Evolutionary conservation across 1,139 yeast species (phyloP).

Genomic region (Hanseniaspora uvarum): DNA sequence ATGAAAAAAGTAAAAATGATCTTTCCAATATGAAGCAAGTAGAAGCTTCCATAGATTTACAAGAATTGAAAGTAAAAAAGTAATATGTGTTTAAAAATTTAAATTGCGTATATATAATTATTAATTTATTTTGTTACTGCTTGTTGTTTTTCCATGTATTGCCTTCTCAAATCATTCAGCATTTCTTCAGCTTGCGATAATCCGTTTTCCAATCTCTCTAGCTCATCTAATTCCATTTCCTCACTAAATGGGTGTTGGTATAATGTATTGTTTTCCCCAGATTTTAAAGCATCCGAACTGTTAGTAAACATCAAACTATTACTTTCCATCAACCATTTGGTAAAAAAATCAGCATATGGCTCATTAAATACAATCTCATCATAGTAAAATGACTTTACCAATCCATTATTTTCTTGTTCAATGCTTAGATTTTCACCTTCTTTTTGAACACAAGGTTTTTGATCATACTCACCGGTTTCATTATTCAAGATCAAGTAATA

Average conservation of each 20-base stretch:
- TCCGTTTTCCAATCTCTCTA: slow-evolving; percentile 61
- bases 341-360: slow-evolving; percentile 84
- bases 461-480: slow-evolving; percentile 21
- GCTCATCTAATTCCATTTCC: slow-evolving; percentile 64
- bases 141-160: slow-evolving; percentile 43
- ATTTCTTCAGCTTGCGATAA: slow-evolving; percentile 46
- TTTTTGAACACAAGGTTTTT: slow-evolving; percentile 21
- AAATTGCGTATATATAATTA: neutral
- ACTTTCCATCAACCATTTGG: slow-evolving; percentile 12
- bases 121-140: slow-evolving; percentile 30
- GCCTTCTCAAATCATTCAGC: slow-evolving; percentile 43
- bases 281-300: neutral
- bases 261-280: neutral
- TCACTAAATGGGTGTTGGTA: slow-evolving; percentile 39
- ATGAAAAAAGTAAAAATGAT: slow-evolving; percentile 14
- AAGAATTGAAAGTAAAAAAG: slow-evolving; percentile 9
- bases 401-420: slow-evolving; percentile 26
- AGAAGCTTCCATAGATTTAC: slow-evolving; percentile 3
- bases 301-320: slow-evolving; percentile 8
- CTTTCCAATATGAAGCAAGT: slow-evolving; percentile 8
- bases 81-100: neutral
- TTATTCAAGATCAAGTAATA: slow-evolving; percentile 42
- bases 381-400: slow-evolving; percentile 61
- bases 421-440: slow-evolving; percentile 21
- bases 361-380: slow-evolving; percentile 93